A percentile compares a stretch with the other conserved stretches of the same genome.
Evolutionary conservation across 2,329 filamentous ascomycete genomes (phyloP).

Genomic region (Pseudovirgaria hyperparasitica): DNA sequence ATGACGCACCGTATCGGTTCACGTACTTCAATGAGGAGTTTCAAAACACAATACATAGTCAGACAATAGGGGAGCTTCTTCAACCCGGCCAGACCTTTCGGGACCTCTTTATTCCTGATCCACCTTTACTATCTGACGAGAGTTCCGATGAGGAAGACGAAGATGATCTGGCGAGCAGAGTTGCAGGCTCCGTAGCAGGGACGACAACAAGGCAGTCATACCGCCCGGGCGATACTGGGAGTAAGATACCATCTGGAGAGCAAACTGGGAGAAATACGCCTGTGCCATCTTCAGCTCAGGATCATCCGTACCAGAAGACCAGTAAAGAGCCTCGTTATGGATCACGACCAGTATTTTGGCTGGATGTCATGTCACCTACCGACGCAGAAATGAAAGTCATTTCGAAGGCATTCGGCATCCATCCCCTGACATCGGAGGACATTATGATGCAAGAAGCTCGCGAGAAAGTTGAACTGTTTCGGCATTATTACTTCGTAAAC

Average conservation of each 20-base stretch:
- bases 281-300: slow-evolving; percentile 35
- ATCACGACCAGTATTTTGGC: slow-evolving; percentile 88
- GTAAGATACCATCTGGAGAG: slow-evolving; percentile 21
- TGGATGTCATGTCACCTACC: slow-evolving; percentile 82
- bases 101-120: slow-evolving; percentile 85
- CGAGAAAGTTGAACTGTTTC: slow-evolving; percentile 95
- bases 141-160: slow-evolving; percentile 53
- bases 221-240: slow-evolving; percentile 18
- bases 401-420: slow-evolving; percentile 86
- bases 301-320: slow-evolving; percentile 14
- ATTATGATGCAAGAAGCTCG: slow-evolving; percentile 96
- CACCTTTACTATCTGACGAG: slow-evolving; percentile 49
- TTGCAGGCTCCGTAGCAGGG: slow-evolving; percentile 15
- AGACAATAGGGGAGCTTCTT: slow-evolving; percentile 84
- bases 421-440: slow-evolving; percentile 88
- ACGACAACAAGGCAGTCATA: slow-evolving; percentile 11
- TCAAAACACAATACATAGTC: slow-evolving; percentile 88
- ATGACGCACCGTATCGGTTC: slow-evolving; percentile 86
- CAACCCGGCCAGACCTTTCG: slow-evolving; percentile 74
- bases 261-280: slow-evolving; percentile 40
- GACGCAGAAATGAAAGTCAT: slow-evolving; percentile 93
- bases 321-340: slow-evolving; percentile 40
- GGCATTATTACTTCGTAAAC: slow-evolving; percentile 97
- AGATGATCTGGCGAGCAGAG: slow-evolving; percentile 19
- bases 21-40: slow-evolving; percentile 99